Evolutionary conservation across 768 basidiomycete species (phyloP), one percentile per base, ranked within the genome.

Genomic region (Naganishia onofrii): DNA sequence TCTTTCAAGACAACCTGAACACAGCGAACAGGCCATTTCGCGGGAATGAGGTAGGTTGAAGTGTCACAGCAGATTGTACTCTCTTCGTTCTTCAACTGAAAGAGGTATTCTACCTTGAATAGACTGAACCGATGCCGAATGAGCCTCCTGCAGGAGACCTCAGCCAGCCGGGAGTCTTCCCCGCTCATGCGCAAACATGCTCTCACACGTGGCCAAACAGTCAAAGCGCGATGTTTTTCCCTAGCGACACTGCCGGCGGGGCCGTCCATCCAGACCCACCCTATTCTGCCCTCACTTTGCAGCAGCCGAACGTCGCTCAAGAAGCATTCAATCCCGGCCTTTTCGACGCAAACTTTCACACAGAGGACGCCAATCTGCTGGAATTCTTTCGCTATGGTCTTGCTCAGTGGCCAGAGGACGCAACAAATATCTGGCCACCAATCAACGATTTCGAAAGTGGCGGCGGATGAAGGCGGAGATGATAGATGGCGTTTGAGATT

Each of bases 321-420:
- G 13, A 6, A n/a, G n/a, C n/a, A 28, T 54, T 31, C 29, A 17
- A 54, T 28, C 29, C 29, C n/a, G 53, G 46, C 46, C 21, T 46
- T 15, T 5, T 54, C 29, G 53, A 54, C 26, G 7, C 53, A 4
- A 54, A 17, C 53, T 54, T 54, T n/a, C 23, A 54, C 13, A 54
- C 53, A 6, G 53, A 54, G 9, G 53, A 54, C 53, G 53, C 53
- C 4, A 54, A 31, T 28, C 26, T 54, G 26, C 53, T 54, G 21
- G 53, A 54, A 54, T 54, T 54, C 17, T 54, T 54, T 17, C 53
- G 53, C 8, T 54, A 54, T 17, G 53, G 53, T 54, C 26, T 54
- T 3, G 53, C 53, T 26, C 26, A 54, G 17, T 54, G 53, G 53
- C 53, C 53, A 4, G 36, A 36, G 12, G 53, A 54, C 29, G 10